Evolutionary conservation across 2,329 filamentous ascomycete species (phyloP).

Genomic region (Aspergillus jensenii): DNA sequence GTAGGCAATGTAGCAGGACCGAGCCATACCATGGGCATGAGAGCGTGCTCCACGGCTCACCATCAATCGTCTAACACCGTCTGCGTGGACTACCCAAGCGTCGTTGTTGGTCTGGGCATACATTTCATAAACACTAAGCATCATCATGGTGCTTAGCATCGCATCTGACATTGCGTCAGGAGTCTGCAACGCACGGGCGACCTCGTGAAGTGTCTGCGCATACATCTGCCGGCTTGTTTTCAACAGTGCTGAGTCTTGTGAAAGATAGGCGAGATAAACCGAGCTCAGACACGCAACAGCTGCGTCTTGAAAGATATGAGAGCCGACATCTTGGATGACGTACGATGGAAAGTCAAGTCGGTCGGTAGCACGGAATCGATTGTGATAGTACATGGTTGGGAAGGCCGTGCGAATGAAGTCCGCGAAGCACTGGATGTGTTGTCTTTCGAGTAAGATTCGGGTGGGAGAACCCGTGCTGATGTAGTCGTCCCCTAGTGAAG

Average conservation of each 20-base stretch:
- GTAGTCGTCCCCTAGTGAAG: conserved; percentile 7
- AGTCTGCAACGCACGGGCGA: conserved; percentile 29
- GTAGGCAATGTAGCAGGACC: conserved; percentile 38
- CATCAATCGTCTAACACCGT: conserved; percentile 38
- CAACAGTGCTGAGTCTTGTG: conserved; percentile 22
- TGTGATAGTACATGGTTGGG: conserved; percentile 29
- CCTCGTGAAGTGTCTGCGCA: conserved; percentile 29
- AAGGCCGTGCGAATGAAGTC: conserved; percentile 29
- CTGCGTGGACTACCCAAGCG: conserved; percentile 39
- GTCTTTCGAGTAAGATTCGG: conserved; percentile 2
- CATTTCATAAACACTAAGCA: conserved; percentile 43
- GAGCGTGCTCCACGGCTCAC: conserved; percentile 30
- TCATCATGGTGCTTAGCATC: conserved; percentile 36
- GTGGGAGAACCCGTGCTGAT: not conserved
- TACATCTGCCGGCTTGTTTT: conserved; percentile 32
- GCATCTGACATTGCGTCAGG: conserved; percentile 30
- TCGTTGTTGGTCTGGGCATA: conserved; percentile 36
- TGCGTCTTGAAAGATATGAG: conserved; percentile 24
- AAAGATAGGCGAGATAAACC: conserved; percentile 26
- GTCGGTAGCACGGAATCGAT: conserved; percentile 24
- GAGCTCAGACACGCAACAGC: conserved; percentile 28
- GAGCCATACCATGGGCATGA: conserved; percentile 31
- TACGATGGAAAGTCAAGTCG: conserved; percentile 23
- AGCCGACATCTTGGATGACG: conserved; percentile 25
- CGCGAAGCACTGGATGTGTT: conserved; percentile 17